These are phyloP conservation scores for Nissolia schottii DNA, from an alignment of 306 rosid species.

Conservation along the genomic window DNA sequence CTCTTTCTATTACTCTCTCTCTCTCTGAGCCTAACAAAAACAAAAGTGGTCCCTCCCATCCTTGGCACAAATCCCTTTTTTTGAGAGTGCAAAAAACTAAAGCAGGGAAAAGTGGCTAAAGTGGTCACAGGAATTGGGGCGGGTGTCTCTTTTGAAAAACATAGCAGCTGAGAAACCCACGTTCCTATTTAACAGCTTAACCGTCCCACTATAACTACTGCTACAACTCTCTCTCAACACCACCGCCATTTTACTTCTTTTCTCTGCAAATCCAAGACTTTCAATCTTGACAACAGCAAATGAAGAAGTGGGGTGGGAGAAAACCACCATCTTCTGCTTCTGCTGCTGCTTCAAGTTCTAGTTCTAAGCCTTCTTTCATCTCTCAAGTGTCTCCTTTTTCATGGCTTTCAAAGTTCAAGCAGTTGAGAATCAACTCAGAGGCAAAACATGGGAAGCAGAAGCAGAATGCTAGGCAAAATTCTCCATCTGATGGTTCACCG, in stretches of 20 bases:
- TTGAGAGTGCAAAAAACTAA: slow-evolving; percentile 23
- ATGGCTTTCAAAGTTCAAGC: slow-evolving; percentile 88
- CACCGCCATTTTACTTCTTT: slow-evolving; percentile 18
- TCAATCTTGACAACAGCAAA: background rate
- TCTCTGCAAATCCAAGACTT: background rate
- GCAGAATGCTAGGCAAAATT: slow-evolving; percentile 39
- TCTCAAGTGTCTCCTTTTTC: slow-evolving; percentile 68
- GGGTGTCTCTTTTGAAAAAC: slow-evolving; percentile 94
- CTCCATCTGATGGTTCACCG: slow-evolving; percentile 32
- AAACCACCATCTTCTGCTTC: slow-evolving; percentile 51
- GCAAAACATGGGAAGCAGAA: slow-evolving; percentile 30
- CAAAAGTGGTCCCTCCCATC: slow-evolving; percentile 45
- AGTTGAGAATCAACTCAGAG: slow-evolving; percentile 46
- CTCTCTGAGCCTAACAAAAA: slow-evolving; percentile 31
- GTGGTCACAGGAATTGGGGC: slow-evolving; percentile 88
- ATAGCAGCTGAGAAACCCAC: slow-evolving; percentile 47
- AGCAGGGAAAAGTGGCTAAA: slow-evolving; percentile 52
- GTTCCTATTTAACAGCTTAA: slow-evolving; percentile 58
- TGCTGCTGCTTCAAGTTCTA: slow-evolving; percentile 29
- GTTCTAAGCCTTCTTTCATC: slow-evolving; percentile 52
- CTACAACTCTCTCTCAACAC: slow-evolving; percentile 14
- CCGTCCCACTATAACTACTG: slow-evolving; percentile 41
- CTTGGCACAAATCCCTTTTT: slow-evolving; percentile 31
- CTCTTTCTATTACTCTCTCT: background rate
- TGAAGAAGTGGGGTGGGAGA: slow-evolving; percentile 79